A percentile compares a stretch with the other conserved stretches of the same genome.
phyloP scores from a whole-genome alignment of 176 grass and related monocot genomes.

The Metroxylon sagu region DNA sequence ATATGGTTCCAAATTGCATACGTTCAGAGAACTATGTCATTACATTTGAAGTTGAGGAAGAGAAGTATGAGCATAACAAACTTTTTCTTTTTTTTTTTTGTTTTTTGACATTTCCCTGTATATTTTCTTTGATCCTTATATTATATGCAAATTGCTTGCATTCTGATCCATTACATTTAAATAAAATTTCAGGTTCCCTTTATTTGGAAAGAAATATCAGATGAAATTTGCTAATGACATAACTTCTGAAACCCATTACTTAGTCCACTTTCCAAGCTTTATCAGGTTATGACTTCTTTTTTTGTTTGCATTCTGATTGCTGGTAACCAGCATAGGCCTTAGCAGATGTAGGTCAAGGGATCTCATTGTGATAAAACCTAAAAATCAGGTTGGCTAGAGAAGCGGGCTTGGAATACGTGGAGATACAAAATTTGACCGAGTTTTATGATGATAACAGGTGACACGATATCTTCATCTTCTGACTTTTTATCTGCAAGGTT shows the following conservation, averaged over 20 bases:
- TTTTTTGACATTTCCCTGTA: background rate
- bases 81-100: background rate
- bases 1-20: conserved; percentile 73
- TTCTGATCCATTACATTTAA: too few species aligned
- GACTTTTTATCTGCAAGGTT: conserved; percentile 5
- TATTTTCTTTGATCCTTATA: conserved; percentile 1
- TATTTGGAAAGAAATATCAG: conserved; percentile 88
- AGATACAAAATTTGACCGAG: conserved; percentile 89
- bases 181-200: conserved; percentile 63
- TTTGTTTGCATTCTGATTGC: conserved; percentile 10
- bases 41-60: conserved; percentile 95
- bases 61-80: conserved; percentile 46
- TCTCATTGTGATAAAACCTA: conserved; percentile 26
- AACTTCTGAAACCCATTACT: conserved; percentile 59
- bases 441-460: conserved; percentile 99
- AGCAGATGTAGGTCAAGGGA: conserved; percentile 3
- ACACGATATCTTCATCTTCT: conserved; percentile 2
- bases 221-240: conserved; percentile 76
- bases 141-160: too few species aligned
- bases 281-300: conserved; percentile 54
- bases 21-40: conserved; percentile 95
- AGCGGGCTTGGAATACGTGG: conserved; percentile 82
- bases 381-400: conserved; percentile 83
- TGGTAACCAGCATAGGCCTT: background rate
- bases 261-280: conserved; percentile 84